Base-by-base conservation (phyloP, 2,329 filamentous ascomycete genomes). In the Cordyceps farinosa region DNA sequence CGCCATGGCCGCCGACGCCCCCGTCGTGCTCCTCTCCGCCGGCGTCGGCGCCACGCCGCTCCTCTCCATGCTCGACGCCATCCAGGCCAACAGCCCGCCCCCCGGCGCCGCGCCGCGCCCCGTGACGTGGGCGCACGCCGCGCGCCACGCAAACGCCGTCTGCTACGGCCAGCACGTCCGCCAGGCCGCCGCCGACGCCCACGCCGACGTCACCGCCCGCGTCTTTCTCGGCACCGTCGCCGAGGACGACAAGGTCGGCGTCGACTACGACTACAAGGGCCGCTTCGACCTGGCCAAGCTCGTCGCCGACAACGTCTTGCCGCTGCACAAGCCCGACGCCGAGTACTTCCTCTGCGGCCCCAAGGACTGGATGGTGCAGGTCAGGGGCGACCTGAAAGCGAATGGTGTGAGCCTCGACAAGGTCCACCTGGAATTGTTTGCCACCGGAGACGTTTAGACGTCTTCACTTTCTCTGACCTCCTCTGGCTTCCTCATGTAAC, bases 261-360 rank as follows among this genome's bases (percentile, higher is more conserved):
- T 77, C 2, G 80, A 89, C 67, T 90, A 87, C 72, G 74, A 87
- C 61, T 78, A 84, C 67, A 74, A 75, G 5, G 84, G 87, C 4
- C 79, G 84, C 4, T 74, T 90, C 29, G 79, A 85, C 64, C 69
- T 92, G 15, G 73, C 76, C 42, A 79, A 78, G 64, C 69, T 90
- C 45, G 79, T 83, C 63, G 71, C 72, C 9, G 75, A 81, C 17
- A 69, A 73, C 0, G 77, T 82, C 50, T 74, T 92, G 36, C 84
- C 80, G 66, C 69, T 86, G 3, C 75, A 78, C 17, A 76, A 89
- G 67, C 55, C 72, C 1, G 73, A 74, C 53, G 79, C 89, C 0
- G 77, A 85, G 68, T 92, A 91, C 72, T 91, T 84, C 68, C 74
- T 90, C 51, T 92, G 90, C 70, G 90, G 89, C 0, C 89, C 89